phyloP scores from a whole-genome alignment of 2,329 filamentous ascomycete genomes.

The Cladophialophora exuberans region DNA sequence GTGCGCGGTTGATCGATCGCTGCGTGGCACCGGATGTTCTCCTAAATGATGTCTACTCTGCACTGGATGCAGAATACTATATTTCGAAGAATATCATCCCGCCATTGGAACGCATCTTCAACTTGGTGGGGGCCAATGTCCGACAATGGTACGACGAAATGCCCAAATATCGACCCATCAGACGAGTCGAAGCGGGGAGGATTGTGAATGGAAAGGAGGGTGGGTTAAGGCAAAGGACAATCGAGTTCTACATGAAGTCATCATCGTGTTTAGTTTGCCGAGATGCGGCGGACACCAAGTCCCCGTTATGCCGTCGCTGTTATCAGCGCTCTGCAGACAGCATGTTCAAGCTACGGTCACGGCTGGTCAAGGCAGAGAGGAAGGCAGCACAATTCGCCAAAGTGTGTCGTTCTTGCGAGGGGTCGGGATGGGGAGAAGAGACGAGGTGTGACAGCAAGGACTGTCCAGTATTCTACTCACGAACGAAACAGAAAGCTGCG shows the following conservation, averaged over 20 bases:
- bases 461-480: constrained; percentile 83
- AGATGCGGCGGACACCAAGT: constrained; percentile 55
- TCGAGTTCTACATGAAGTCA: constrained; percentile 91
- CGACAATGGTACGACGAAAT: constrained; percentile 93
- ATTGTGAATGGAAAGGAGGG: constrained; percentile 36
- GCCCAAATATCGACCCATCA: constrained; percentile 82
- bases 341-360: constrained; percentile 64
- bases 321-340: constrained; percentile 54
- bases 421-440: constrained; percentile 71
- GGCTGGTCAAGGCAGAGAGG: constrained; percentile 66
- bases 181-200: constrained; percentile 57
- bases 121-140: constrained; percentile 90
- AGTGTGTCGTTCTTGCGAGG: constrained; percentile 80
- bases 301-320: constrained; percentile 44
- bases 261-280: constrained; percentile 79
- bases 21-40: constrained; percentile 87
- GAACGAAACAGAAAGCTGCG: constrained; percentile 43
- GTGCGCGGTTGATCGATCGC: constrained; percentile 81
- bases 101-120: constrained; percentile 93
- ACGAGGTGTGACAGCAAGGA: constrained; percentile 89
- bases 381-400: constrained; percentile 66
- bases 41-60: constrained; percentile 73
- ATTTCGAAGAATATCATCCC: constrained; percentile 95
- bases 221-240: constrained; percentile 65
- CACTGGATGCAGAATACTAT: constrained; percentile 94